Evolutionary conservation across 2,329 filamentous ascomycete genomes (phyloP).

Genomic region (Alternaria arbusti): DNA sequence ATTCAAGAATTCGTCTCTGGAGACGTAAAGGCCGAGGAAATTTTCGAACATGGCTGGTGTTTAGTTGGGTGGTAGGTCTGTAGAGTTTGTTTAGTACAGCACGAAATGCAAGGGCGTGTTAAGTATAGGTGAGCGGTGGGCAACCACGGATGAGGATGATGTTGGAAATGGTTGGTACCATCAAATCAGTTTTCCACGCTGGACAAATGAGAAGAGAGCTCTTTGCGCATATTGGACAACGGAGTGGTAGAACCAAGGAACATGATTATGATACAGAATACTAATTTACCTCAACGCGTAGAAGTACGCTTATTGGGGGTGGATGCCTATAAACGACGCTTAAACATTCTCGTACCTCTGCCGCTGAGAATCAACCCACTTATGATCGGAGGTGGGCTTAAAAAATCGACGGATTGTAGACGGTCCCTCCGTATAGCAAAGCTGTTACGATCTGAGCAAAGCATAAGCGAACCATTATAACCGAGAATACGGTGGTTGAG

Average conservation of each 20-base stretch:
- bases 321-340: neutral
- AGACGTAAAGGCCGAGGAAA: neutral
- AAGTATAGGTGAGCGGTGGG: neutral
- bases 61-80: neutral
- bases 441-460: neutral
- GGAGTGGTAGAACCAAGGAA: neutral
- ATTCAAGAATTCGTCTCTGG: neutral
- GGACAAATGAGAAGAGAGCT: neutral
- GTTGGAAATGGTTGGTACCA: neutral
- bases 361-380: neutral
- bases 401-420: neutral
- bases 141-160: neutral
- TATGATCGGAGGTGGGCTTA: neutral
- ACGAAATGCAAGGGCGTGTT: neutral
- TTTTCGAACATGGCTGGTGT: neutral
- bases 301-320: neutral
- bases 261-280: neutral
- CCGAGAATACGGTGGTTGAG: neutral
- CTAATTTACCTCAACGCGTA: neutral
- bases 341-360: neutral
- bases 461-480: neutral
- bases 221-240: neutral
- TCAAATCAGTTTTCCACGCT: neutral
- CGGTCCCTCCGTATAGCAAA: neutral
- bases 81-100: neutral